Evolutionary conservation across 1,284 basidiomycete genomes (phyloP).

Genomic region (Irpex rosettiformis): DNA sequence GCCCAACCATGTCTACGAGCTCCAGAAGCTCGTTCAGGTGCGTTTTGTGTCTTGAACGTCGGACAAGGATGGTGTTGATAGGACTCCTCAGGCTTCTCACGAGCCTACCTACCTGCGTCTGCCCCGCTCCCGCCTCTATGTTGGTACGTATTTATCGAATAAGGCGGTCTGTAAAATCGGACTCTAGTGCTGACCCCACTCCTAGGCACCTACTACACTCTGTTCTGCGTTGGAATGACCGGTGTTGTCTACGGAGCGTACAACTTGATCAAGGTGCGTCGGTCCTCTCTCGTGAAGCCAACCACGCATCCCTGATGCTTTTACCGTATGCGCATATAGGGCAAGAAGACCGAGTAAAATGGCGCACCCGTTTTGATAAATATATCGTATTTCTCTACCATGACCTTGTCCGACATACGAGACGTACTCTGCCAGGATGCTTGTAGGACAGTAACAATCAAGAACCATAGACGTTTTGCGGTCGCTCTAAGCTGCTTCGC

Average conservation of each 20-base stretch:
- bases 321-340: conserved; percentile 15
- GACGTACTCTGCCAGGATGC: neutral
- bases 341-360: conserved; percentile 26
- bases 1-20: conserved; percentile 61
- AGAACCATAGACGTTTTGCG: too few species aligned
- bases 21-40: conserved; percentile 67
- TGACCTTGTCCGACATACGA: neutral
- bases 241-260: conserved; percentile 48
- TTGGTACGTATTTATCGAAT: conserved; percentile 32
- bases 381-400: neutral
- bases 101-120: conserved; percentile 43
- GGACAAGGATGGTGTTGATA: neutral
- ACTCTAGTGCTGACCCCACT: conserved; percentile 3
- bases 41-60: conserved; percentile 6
- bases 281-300: too few species aligned
- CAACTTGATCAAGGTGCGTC: conserved; percentile 50
- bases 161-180: too few species aligned
- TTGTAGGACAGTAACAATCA: neutral
- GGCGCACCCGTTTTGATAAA: conserved; percentile 13
- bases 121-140: conserved; percentile 44
- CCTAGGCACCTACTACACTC: conserved; percentile 50
- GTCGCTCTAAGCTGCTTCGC: too few species aligned
- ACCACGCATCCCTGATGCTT: too few species aligned
- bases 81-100: conserved; percentile 31
- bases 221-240: conserved; percentile 51